These are phyloP conservation scores for Cichorium intybus DNA, from an alignment of 140 eudicot species.

Conservation along the genomic window DNA sequence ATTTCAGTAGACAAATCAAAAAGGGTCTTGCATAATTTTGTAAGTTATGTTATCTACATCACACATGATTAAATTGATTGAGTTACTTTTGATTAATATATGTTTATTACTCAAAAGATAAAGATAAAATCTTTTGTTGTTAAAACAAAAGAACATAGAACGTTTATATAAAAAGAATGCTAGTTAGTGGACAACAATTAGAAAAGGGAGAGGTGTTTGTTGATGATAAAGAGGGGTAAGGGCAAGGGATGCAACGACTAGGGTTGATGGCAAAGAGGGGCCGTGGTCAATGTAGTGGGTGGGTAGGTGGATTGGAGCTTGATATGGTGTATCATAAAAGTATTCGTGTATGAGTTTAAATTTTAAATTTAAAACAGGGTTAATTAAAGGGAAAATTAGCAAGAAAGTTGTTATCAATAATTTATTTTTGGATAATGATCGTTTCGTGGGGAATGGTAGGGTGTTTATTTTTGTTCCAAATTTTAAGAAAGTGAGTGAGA, in stretches of 20 bases:
- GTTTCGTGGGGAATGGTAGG: no score
- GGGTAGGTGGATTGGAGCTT: neutral
- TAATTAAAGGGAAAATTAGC: no score
- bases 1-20: neutral
- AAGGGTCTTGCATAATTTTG: neutral
- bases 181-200: neutral
- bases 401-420: no score
- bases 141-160: no score
- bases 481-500: no score
- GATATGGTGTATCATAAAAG: neutral
- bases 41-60: neutral
- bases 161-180: no score
- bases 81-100: no score
- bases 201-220: neutral
- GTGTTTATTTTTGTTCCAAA: no score
- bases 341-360: neutral
- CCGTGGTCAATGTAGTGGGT: neutral
- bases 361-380: no score
- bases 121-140: no score
- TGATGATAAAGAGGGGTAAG: neutral
- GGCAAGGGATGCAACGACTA: neutral
- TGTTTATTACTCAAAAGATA: no score
- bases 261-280: neutral
- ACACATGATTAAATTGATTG: neutral
- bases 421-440: no score